phyloP scores from a whole-genome alignment of 495 filamentous ascomycete species.

The Clavariopsis aquatica region DNA sequence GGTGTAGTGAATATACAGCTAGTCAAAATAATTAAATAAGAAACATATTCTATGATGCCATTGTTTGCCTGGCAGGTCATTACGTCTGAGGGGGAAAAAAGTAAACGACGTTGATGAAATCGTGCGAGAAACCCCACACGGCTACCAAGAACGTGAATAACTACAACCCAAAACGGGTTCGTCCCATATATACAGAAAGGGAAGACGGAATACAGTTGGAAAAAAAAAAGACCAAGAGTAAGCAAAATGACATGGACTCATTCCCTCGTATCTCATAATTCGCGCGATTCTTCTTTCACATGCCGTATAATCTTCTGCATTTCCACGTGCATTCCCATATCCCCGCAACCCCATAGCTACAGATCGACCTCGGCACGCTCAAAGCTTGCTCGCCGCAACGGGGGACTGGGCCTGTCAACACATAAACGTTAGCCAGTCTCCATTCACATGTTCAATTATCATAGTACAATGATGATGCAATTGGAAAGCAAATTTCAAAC shows the following conservation, averaged over 20 bases:
- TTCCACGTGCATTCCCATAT: background rate
- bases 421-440: background rate
- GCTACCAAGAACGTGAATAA: no score
- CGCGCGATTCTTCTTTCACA: constrained; percentile 1
- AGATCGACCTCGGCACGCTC: constrained; percentile 19
- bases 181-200: no score
- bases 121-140: no score
- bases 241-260: background rate
- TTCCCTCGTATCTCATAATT: background rate
- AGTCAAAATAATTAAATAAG: no score
- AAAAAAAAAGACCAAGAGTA: background rate
- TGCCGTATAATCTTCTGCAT: background rate
- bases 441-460: background rate
- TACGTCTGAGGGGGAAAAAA: no score
- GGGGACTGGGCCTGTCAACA: constrained; percentile 25
- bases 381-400: constrained; percentile 33
- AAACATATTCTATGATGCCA: no score
- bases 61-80: no score
- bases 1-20: no score
- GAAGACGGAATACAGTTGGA: background rate
- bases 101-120: no score
- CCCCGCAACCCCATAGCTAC: background rate
- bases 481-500: background rate
- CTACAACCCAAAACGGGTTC: no score
- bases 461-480: constrained; percentile 1